A percentile compares a stretch with the other conserved stretches of the same genome.
Evolutionary conservation across 148 eudicot species (phyloP).

Genomic region (Dianthus caryophyllus): DNA sequence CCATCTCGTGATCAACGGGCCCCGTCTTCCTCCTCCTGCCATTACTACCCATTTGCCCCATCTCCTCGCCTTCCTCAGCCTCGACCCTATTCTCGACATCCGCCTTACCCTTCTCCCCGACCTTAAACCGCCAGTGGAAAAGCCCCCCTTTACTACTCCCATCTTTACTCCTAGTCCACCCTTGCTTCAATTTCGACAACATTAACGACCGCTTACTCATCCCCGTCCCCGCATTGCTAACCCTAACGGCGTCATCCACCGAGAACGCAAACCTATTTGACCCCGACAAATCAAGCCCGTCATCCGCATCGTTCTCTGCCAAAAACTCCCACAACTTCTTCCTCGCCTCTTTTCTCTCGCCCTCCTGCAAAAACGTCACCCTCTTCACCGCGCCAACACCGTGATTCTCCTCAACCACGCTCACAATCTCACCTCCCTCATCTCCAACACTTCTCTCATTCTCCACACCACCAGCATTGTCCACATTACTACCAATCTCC

Average conservation of each 20-base stretch:
- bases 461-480: neutral
- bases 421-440: conserved; percentile 9
- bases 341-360: conserved; percentile 46
- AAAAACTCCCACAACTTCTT: conserved; percentile 90
- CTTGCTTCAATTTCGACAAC: conserved; percentile 77
- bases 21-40: conserved; percentile 62
- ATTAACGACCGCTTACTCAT: conserved; percentile 54
- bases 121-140: conserved; percentile 77
- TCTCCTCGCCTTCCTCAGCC: conserved; percentile 22
- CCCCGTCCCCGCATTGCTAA: conserved; percentile 62
- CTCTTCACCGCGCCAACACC: conserved; percentile 43
- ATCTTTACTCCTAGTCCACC: conserved; percentile 57
- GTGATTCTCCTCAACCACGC: neutral
- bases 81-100: conserved; percentile 35
- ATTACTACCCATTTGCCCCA: conserved; percentile 39
- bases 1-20: conserved; percentile 71
- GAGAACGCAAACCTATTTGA: conserved; percentile 97
- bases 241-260: conserved; percentile 80
- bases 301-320: conserved; percentile 76
- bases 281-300: conserved; percentile 96
- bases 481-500: conserved; percentile 4
- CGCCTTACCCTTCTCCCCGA: conserved; percentile 50
- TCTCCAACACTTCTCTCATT: conserved; percentile 3
- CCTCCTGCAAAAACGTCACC: conserved; percentile 61
- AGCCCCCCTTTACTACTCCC: conserved; percentile 44